phyloP scores from a whole-genome alignment of 140 eudicot genomes.

The Bidens hawaiensis region DNA sequence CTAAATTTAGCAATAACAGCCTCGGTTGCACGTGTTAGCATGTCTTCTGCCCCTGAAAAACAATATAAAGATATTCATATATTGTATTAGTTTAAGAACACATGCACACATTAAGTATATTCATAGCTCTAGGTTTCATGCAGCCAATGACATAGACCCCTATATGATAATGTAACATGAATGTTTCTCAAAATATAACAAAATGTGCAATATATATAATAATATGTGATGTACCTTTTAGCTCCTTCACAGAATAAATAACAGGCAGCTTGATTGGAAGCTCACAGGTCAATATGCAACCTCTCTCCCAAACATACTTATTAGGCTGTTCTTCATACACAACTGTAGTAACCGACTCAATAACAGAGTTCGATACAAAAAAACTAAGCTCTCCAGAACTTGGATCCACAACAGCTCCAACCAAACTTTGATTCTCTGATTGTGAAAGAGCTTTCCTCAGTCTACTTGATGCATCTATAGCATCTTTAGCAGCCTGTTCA shows the following conservation, averaged over 20 bases:
- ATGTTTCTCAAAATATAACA: neutral
- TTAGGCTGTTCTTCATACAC: constrained; percentile 68
- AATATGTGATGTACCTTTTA: constrained; percentile 41
- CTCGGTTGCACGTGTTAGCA: constrained; percentile 52
- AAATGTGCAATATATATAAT: too few relatives aligned
- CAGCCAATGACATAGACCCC: neutral
- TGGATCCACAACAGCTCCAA: constrained; percentile 70
- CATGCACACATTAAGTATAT: neutral
- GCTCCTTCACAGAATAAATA: constrained; percentile 41
- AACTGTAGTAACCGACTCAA: constrained; percentile 42
- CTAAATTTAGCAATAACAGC: constrained; percentile 47
- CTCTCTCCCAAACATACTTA: constrained; percentile 80
- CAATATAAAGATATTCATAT: neutral
- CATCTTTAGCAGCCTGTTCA: constrained; percentile 38
- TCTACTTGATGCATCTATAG: constrained; percentile 34
- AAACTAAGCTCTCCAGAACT: constrained; percentile 42
- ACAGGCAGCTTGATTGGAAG: constrained; percentile 75
- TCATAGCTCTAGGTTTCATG: neutral
- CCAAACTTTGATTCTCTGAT: constrained; percentile 30
- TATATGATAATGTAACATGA: neutral
- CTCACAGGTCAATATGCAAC: constrained; percentile 67
- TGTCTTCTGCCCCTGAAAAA: constrained; percentile 47
- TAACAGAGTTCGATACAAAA: constrained; percentile 44
- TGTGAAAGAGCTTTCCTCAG: constrained; percentile 44
- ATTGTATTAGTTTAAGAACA: neutral